Base-by-base conservation (phyloP, 2,329 filamentous ascomycete genomes). In the Stenocarpella maydis region DNA sequence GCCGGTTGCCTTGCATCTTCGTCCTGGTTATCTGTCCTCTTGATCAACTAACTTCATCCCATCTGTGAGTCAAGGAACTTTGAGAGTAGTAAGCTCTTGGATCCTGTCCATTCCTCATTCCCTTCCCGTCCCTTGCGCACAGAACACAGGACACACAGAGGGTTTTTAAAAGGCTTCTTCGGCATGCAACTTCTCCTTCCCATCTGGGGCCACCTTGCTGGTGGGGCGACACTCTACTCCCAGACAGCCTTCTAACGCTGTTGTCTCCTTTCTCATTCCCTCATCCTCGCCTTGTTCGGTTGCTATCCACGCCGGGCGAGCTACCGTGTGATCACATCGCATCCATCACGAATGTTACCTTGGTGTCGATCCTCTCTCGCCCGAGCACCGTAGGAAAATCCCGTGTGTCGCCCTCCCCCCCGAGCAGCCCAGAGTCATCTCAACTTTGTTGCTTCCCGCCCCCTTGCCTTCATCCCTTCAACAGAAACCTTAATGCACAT, bases 371-470 rank as follows among this genome's bases (percentile, higher is more conserved):
- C 60, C n/a, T 65, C 60, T 26, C 45, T n/a, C 64, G 31, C 47
- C 47, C 21, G 47, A 24, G n/a, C n/a, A n/a, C n/a, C n/a, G n/a
- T n/a, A n/a, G 21, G 34, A 12, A 37, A 9, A 37, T 37, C 34
- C 34, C 34, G 34, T 37, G 2, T 37, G 34, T 12, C 34, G 5
- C 2, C 34, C 34, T 28, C 21, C 17, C 12, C 1, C 54, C 54
- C 54, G 21, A 50, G 41, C 60, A 39, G 49, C 58, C 9, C 55
- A 55, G 19, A 69, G 43, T 65, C 60, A 47, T 69, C 67, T 64
- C 67, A 58, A 65, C 60, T 65, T 65, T 21, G 41, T 49, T 19
- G 37, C 50, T 65, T 17, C 28, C 67, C 41, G 61, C 49, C 50
- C 60, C 49, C 49, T 55, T 41, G 4, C 58, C 8, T 49, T 63